Conservation (phyloP, 305 asterid species). For the Fraxinus angustifolia region DNA sequence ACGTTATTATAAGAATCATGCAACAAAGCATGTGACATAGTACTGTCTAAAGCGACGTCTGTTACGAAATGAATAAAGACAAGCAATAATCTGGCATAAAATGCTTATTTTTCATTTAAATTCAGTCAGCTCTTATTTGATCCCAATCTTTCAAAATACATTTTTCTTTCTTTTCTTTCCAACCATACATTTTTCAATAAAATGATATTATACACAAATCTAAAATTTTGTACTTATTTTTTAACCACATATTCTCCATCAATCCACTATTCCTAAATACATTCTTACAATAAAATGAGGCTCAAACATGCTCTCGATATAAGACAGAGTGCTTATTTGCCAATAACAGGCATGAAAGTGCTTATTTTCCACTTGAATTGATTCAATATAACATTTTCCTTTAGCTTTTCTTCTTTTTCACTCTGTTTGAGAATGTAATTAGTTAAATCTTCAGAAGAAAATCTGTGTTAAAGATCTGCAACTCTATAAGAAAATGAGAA, state of each 20-base stretch:
- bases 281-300: not conserved
- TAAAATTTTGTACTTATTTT: too few species aligned
- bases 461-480: not conserved
- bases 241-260: not conserved
- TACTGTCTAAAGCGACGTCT: not conserved
- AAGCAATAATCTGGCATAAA: not conserved
- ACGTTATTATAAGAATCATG: not conserved
- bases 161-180: not conserved
- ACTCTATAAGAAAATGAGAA: slow-evolving; percentile 4
- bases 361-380: not conserved
- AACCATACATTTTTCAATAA: not conserved
- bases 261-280: not conserved
- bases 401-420: not conserved
- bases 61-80: not conserved
- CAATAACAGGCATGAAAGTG: not conserved
- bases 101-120: not conserved
- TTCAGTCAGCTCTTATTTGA: not conserved
- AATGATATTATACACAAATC: too few species aligned
- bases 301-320: not conserved
- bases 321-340: not conserved
- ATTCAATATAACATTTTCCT: not conserved
- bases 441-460: not conserved
- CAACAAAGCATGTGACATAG: not conserved
- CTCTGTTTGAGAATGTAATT: not conserved
- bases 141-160: too few species aligned